Evolutionary conservation across 108 stramenopile genomes (phyloP).

Genomic region (Nannochloropsis granulata): DNA sequence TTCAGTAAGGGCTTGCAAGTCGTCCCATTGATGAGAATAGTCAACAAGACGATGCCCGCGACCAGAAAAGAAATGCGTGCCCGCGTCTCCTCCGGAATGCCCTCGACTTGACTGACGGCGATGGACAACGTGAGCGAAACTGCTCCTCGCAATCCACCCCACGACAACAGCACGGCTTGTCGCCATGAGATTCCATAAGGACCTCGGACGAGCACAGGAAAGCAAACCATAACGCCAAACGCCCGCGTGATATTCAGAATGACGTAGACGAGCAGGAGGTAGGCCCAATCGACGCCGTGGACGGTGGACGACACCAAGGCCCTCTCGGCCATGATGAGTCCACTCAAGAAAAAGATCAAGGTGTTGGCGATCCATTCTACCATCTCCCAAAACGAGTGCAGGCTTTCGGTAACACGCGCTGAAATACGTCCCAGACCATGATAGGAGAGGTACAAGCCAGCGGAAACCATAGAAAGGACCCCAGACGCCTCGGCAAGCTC

Average conservation of each 20-base stretch:
- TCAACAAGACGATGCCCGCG: constrained; percentile 47
- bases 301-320: background rate
- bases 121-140: constrained; percentile 45
- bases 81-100: background rate
- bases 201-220: constrained; percentile 47
- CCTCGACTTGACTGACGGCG: constrained; percentile 18
- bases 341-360: constrained; percentile 57
- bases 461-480: constrained; percentile 52
- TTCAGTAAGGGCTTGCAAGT: constrained; percentile 7
- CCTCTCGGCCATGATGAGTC: background rate
- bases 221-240: constrained; percentile 45
- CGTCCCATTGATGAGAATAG: constrained; percentile 45
- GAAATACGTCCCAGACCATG: constrained; percentile 11
- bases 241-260: background rate
- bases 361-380: constrained; percentile 70
- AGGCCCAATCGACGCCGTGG: constrained; percentile 10
- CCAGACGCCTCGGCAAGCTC: constrained; percentile 50
- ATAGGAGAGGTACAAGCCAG: constrained; percentile 40
- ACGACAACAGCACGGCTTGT: constrained; percentile 37
- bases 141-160: constrained; percentile 43
- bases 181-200: constrained; percentile 1
- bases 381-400: constrained; percentile 52
- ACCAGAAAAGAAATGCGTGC: constrained; percentile 34
- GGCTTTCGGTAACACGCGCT: background rate
- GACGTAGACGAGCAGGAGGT: constrained; percentile 5